Base-by-base conservation (phyloP, 2,329 filamentous ascomycete species). In the Grosmannia clavigera region DNA sequence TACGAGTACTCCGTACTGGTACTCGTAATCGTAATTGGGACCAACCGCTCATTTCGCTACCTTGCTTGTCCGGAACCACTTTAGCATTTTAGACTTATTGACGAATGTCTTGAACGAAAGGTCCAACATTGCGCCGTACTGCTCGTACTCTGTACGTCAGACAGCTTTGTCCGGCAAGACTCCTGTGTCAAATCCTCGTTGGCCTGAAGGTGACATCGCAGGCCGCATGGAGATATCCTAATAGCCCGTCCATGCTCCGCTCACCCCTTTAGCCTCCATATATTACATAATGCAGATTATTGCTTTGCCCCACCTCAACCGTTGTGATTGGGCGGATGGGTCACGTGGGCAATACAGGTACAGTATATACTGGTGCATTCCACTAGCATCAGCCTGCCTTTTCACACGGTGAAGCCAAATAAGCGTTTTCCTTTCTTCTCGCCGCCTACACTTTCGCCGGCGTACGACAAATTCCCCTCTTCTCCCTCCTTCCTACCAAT, bases 321-420 rank as follows among this genome's bases (percentile, higher is more conserved):
- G 4, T 9, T 48, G 40, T 57, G 55, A 57, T 57, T 57, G 55
- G 55, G 4, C 14, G 19, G 35, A 3, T 16, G 3, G 2, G 40
- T 57, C 55, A 57, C 55, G 55, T 57, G 55, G 25, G 3, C 27
- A 16, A 16, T 22, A 7, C 29, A 56, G 4, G 27, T 46, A 57
- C 55, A 57, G 55, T 55, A 55, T 38, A 31, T n/a, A 22, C 16
- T n/a, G 16, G 14, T 35, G 55, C 27, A n/a, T 33, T 40, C 16
- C 55, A 16, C 33, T 27, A 22, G 25, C 50, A 52, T 57, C 55
- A 19, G 40, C 2, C 25, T n/a, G 27, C 35, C 27, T 48, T 31
- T 57, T 40, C 40, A 56, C 55, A 57, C 55, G 40, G 55, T 57
- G 55, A 57, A 50, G 55, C 55, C 55, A 46, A 55, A 55, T 55